These are phyloP conservation scores for Neofusicoccum kwambonambiense DNA, from an alignment of 2,329 filamentous ascomycete species.

Conservation along the genomic window DNA sequence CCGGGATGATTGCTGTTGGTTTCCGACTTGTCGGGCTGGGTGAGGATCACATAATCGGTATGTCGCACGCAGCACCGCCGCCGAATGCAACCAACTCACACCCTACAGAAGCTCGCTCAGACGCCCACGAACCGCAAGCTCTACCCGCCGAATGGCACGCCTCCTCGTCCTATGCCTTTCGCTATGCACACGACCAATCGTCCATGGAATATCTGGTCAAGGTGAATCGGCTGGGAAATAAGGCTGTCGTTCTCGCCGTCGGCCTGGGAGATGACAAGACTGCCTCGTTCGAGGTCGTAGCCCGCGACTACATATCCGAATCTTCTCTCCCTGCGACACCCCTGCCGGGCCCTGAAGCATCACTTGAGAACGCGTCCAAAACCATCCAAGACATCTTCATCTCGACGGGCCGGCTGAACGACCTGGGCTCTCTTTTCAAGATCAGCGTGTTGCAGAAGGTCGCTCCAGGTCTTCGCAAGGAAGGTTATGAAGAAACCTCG, in stretches of 20 bases:
- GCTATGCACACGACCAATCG: conserved; percentile 83
- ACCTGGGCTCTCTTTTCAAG: conserved; percentile 72
- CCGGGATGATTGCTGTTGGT: conserved; percentile 74
- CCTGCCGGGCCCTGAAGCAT: conserved; percentile 24
- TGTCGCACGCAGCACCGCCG: conserved; percentile 17
- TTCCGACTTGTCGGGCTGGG: conserved; percentile 82
- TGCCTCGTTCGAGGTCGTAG: conserved; percentile 70
- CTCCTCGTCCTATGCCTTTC: conserved; percentile 70
- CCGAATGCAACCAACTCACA: conserved; percentile 17
- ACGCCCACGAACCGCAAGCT: conserved; percentile 55
- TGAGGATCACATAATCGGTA: conserved; percentile 74
- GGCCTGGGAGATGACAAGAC: conserved; percentile 80
- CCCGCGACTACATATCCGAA: conserved; percentile 71
- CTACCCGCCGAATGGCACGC: conserved; percentile 81
- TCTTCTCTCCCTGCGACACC: conserved; percentile 55
- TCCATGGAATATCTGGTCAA: conserved; percentile 82
- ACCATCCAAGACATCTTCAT: conserved; percentile 65
- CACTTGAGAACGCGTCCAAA: conserved; percentile 44
- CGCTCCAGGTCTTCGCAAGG: conserved; percentile 71
- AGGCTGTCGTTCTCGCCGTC: conserved; percentile 79
- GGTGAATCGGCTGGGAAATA: conserved; percentile 75
- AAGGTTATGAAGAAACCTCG: conserved; percentile 68
- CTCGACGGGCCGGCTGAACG: conserved; percentile 64
- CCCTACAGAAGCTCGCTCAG: conserved; percentile 56
- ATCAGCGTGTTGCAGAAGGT: conserved; percentile 80